Base-by-base conservation (phyloP, 495 filamentous ascomycete genomes). In the Tetracladium marchalianum region DNA sequence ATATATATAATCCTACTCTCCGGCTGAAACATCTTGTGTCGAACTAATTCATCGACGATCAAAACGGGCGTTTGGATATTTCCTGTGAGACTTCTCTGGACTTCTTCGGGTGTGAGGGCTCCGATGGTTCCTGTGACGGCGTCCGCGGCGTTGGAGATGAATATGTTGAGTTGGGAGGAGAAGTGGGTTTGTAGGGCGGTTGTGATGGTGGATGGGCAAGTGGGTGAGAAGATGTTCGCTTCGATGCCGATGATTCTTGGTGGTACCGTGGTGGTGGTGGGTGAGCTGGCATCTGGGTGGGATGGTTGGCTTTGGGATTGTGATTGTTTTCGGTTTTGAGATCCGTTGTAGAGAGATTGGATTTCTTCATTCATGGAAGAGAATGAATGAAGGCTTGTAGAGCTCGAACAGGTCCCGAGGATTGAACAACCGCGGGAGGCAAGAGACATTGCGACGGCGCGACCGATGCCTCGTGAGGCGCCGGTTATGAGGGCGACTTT, bases 401-500 rank as follows among this genome's bases (percentile, higher is more conserved):
- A 8, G 31, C 36, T 45, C 7, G 48, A 45, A 27, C 41, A 50
- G 27, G 48, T 50, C 19, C 48, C 48, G 1, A 50, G 36, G 8
- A 50, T 41, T 1, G 41, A 45, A 16, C 48, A 50, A 15, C 48
- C 48, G 39, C 48, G 32, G 10, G 36, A 11, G 11, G 41, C 48
- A 19, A 50, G 42, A 36, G 35, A 24, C 15, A 50, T 32, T 13
- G 48, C 36, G 27, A 50, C 36, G 1, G 48, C 48, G 34, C 41
- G 41, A 6, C 69, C 71, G 32, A 72, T 64, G 33, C 70, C 71
- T 11, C 68, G 64, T 18, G 63, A 61, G 4, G 70, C 66, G 4
- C 72, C 71, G 11, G 69, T 70, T 39, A 76, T 56, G 44, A 70
- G 51, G 31, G 63, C 59, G 27, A 67, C 62, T 42, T 68, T 70